Base-by-base conservation (phyloP, 805 yeast genomes). In the Candida multigemmis region DNA sequence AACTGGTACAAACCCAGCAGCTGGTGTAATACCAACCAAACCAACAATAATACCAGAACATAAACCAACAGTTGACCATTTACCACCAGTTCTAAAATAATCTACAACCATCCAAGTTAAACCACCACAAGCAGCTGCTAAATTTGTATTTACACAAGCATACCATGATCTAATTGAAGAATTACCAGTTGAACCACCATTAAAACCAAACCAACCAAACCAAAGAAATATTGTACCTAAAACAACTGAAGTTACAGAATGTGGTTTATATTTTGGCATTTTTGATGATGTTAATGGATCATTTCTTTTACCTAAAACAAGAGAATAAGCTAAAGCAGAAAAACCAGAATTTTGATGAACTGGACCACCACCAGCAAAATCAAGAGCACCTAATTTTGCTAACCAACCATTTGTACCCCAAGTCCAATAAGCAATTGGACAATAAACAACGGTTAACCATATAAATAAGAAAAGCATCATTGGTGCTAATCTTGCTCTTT, bases 201-300 rank as follows among this genome's bases (percentile, higher is more conserved):
- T 91, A 75, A 91, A 91, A 21, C 96, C 96, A 48, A 86, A 86
- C 98, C 98, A 91, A 19, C 97, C 98, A 46, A 91, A 86, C 96
- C 96, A 89, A 42, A 91, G 71, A 65, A 91, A 82, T 8, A 84
- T 79, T 12, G 96, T 86, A 30, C 98, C 98, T 32, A 91, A 60
- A 11, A 87, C 96, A 32, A 86, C 84, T 24, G 86, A 73, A 6
- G 94, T 72, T 20, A 89, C 94, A 13, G 91, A 80, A 53, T 89
- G 96, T 21, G 98, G 97, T 60, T 76, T 84, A 65, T 86, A 87
- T 51, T 80, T 80, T 36, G 96, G 96, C 40, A 84, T 66, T 38
- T 75, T 74, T 28, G 69, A 68, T 22, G 65, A 63, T 16, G 86
- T 66, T 30, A 75, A 67, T 24, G 83, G 83, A 51, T 85, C 96